Evolutionary conservation across 441 rosid genomes (phyloP).

Genomic region (Viola pubescens): DNA sequence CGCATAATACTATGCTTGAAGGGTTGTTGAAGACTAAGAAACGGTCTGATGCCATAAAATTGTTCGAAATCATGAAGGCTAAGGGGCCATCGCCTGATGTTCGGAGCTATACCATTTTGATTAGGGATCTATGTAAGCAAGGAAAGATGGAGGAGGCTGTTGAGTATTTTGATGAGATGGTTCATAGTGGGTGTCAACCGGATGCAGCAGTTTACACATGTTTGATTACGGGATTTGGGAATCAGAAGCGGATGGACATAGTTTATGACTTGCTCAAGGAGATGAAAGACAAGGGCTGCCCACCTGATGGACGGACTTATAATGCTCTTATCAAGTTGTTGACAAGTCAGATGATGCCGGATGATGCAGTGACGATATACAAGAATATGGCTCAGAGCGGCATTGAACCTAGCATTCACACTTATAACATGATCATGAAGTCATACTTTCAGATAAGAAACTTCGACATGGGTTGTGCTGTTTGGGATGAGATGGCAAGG

Average conservation of each 20-base stretch:
- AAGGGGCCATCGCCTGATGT: conserved; percentile 70
- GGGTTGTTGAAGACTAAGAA: conserved; percentile 61
- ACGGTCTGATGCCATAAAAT: conserved; percentile 67
- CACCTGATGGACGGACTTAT: conserved; percentile 62
- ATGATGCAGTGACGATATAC: conserved; percentile 57
- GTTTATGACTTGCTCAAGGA: conserved; percentile 59
- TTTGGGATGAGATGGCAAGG: conserved; percentile 73
- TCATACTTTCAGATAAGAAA: conserved; percentile 58
- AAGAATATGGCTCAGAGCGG: conserved; percentile 57
- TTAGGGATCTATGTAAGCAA: conserved; percentile 66
- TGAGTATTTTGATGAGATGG: conserved; percentile 63
- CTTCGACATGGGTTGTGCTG: conserved; percentile 45
- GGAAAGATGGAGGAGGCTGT: conserved; percentile 58
- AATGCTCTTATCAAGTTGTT: conserved; percentile 72
- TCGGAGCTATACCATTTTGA: conserved; percentile 64
- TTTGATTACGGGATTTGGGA: conserved; percentile 74
- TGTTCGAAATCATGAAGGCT: conserved; percentile 73
- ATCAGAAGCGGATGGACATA: conserved; percentile 49
- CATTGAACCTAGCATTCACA: conserved; percentile 59
- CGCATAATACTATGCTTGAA: conserved; percentile 69
- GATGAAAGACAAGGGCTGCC: conserved; percentile 68
- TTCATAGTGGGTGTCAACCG: conserved; percentile 40
- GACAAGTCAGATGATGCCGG: conserved; percentile 47
- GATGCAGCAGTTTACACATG: conserved; percentile 77
- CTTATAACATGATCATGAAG: conserved; percentile 76